These are phyloP conservation scores for Verticillium klebahnii DNA, from an alignment of 2,329 filamentous ascomycete species.

Conservation along the genomic window DNA sequence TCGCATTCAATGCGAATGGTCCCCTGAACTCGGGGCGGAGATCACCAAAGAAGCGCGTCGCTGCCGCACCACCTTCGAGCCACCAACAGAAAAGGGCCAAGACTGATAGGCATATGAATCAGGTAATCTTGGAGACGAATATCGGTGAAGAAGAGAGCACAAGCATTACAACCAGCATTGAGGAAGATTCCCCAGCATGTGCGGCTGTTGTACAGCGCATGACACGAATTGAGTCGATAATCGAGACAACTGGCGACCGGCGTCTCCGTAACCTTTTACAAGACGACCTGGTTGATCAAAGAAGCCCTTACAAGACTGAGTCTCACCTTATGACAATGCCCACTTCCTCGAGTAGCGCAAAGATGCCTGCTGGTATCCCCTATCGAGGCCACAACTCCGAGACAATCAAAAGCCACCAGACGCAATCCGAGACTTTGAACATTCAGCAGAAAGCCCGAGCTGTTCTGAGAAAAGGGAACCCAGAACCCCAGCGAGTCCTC, in stretches of 20 bases:
- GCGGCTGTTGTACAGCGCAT: too few species aligned
- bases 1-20: background rate
- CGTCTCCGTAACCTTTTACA: too few species aligned
- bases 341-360: too few species aligned
- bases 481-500: background rate
- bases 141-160: too few species aligned
- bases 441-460: background rate
- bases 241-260: too few species aligned
- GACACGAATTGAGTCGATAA: too few species aligned
- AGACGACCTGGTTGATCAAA: too few species aligned
- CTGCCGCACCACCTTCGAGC: background rate
- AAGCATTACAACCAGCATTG: background rate
- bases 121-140: background rate
- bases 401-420: background rate
- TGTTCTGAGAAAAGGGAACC: background rate
- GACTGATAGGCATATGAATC: too few species aligned
- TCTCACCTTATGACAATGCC: too few species aligned
- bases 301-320: too few species aligned
- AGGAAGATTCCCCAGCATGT: background rate
- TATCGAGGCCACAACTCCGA: too few species aligned
- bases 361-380: too few species aligned
- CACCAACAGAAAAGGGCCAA: background rate
- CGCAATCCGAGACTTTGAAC: background rate
- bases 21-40: background rate
- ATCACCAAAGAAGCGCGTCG: background rate